Evolutionary conservation across 2,329 filamentous ascomycete genomes (phyloP).

Genomic region (Domatiomyces globalis): DNA sequence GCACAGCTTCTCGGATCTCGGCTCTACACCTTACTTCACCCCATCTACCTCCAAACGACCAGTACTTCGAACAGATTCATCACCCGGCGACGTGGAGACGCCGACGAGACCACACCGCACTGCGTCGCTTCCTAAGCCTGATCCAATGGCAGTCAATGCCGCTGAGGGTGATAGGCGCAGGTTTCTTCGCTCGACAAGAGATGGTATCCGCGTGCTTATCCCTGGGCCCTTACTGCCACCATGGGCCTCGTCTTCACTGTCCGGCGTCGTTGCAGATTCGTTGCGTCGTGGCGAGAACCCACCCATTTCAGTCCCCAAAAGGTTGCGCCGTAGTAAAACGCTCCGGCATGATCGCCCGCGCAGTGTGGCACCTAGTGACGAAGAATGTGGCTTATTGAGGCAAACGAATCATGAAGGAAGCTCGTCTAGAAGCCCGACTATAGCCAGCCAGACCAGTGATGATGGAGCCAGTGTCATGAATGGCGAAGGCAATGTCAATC

Average conservation of each 20-base stretch:
- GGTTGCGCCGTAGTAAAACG: conserved; percentile 10
- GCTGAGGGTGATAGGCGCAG: conserved; percentile 16
- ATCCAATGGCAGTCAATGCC: conserved; percentile 4
- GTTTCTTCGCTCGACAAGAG: conserved; percentile 26
- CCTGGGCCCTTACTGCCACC: conserved; percentile 46
- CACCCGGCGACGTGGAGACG: conserved; percentile 12
- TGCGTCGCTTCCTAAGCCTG: conserved; percentile 11
- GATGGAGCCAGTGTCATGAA: not conserved
- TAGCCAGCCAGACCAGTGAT: not conserved
- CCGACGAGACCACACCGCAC: conserved; percentile 8
- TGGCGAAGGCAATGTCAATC: not conserved
- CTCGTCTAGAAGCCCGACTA: not conserved
- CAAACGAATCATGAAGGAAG: conserved; percentile 1
- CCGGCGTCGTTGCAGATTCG: conserved; percentile 50
- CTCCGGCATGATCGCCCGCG: conserved; percentile 5
- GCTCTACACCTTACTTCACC: conserved; percentile 12
- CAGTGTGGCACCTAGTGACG: conserved; percentile 4
- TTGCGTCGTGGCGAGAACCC: conserved; percentile 42
- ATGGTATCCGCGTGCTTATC: conserved; percentile 35
- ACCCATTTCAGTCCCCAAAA: conserved; percentile 7
- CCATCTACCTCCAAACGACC: conserved; percentile 9
- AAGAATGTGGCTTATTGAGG: conserved; percentile 3
- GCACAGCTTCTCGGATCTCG: not conserved
- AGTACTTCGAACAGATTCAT: conserved; percentile 8
- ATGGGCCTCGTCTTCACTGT: conserved; percentile 42